Percentiles rank a stretch among this genome's conserved stretches.
Conservation (phyloP, 163 green algal species). For the Scenedesmus sp. region DNA sequence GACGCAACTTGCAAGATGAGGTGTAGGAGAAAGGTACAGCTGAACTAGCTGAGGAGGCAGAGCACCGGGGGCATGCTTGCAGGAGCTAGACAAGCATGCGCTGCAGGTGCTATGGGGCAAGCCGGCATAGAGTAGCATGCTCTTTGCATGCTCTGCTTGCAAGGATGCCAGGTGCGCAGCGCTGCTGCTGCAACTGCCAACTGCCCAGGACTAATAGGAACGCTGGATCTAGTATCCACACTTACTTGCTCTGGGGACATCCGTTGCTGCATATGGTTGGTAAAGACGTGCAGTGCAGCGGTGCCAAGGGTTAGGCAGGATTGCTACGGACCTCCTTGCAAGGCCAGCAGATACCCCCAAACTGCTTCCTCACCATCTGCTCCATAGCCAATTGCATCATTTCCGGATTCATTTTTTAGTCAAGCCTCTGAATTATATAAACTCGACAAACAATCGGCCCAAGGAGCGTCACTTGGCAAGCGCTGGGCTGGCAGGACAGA, state of each 20-base stretch:
- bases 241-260: constrained; percentile 50
- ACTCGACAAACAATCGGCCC: background rate
- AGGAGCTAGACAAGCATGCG: no score
- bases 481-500: background rate
- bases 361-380: constrained; percentile 35
- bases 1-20: background rate
- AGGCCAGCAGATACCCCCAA: background rate
- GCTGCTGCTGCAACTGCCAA: background rate
- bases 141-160: background rate
- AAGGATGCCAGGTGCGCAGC: background rate
- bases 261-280: background rate
- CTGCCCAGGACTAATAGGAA: background rate
- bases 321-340: background rate
- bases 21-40: background rate
- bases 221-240: background rate
- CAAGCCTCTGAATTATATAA: background rate
- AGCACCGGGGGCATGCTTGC: no score
- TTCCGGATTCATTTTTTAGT: constrained; percentile 20
- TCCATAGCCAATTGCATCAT: constrained; percentile 52
- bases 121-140: background rate
- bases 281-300: background rate
- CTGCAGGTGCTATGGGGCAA: background rate
- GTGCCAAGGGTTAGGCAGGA: background rate
- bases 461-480: background rate
- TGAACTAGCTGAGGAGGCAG: background rate